These are phyloP conservation scores for Nakaseomyces sp. DNA, from an alignment of 1,139 yeast species.

Conservation along the genomic window DNA sequence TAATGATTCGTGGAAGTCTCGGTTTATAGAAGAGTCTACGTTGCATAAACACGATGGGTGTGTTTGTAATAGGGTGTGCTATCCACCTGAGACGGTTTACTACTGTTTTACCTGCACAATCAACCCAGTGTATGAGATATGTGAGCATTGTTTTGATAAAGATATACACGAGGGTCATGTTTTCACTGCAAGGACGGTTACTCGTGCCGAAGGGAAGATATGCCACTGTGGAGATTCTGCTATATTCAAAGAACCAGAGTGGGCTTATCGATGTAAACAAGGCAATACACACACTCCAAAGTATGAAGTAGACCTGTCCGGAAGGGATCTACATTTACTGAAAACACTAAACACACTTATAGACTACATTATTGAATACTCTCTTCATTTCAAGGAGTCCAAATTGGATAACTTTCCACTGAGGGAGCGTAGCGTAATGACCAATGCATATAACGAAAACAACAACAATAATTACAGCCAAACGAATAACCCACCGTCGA, in stretches of 20 bases:
- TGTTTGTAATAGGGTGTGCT: conserved; percentile 24
- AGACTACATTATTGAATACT: conserved; percentile 3
- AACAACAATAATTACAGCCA: too few species aligned
- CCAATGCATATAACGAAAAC: not conserved
- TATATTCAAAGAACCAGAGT: conserved; percentile 35
- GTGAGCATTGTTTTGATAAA: conserved; percentile 67
- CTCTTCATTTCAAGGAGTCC: not conserved
- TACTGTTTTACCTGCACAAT: conserved; percentile 30
- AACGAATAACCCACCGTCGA: too few species aligned
- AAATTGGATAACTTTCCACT: not conserved
- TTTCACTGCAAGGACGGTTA: conserved; percentile 63
- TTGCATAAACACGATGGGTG: conserved; percentile 19
- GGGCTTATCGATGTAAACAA: conserved; percentile 39
- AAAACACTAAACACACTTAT: not conserved
- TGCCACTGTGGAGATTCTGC: conserved; percentile 93
- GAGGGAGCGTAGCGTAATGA: not conserved
- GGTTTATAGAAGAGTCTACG: not conserved
- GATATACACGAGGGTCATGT: conserved; percentile 69
- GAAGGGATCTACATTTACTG: not conserved
- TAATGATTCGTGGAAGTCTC: not conserved
- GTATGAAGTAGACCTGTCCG: not conserved
- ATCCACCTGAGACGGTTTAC: conserved; percentile 26
- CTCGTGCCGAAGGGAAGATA: conserved; percentile 81
- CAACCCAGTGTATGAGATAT: conserved; percentile 38
- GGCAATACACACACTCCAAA: not conserved